These are phyloP conservation scores for Insectozyma bohioensis DNA, from an alignment of 1,139 yeast genomes.

Conservation along the genomic window DNA sequence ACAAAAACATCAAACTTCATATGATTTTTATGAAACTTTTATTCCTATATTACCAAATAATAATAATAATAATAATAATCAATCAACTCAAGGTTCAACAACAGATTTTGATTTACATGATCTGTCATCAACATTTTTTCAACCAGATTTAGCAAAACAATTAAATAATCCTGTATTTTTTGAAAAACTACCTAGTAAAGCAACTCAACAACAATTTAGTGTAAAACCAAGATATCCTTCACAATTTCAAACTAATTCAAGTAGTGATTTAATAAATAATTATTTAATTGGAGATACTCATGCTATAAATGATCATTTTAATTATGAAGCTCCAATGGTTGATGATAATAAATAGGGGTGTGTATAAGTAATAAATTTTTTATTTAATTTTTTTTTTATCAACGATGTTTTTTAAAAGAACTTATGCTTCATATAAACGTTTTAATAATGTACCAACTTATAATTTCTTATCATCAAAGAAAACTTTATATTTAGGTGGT, in stretches of 20 bases:
- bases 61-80: not conserved
- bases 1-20: constrained; percentile 17
- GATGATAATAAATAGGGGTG: constrained; percentile 10
- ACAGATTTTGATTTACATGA: not conserved
- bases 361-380: not conserved
- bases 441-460: constrained; percentile 5
- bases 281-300: constrained; percentile 20
- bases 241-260: constrained; percentile 17
- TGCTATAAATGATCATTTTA: constrained; percentile 38
- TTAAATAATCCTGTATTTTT: constrained; percentile 36
- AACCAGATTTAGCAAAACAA: constrained; percentile 35
- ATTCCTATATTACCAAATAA: constrained; percentile 38
- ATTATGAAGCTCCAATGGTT: constrained; percentile 22
- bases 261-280: constrained; percentile 23
- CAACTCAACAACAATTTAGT: constrained; percentile 17
- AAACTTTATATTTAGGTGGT: constrained; percentile 19
- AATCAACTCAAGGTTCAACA: not conserved
- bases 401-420: constrained; percentile 4
- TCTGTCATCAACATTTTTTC: not conserved
- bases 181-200: constrained; percentile 40
- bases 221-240: constrained; percentile 15
- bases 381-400: not conserved
- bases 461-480: constrained; percentile 18
- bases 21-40: constrained; percentile 45
- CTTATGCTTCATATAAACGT: constrained; percentile 4